These are phyloP conservation scores for Conticribra weissflogii DNA, from an alignment of 108 stramenopile genomes.

Conservation along the genomic window DNA sequence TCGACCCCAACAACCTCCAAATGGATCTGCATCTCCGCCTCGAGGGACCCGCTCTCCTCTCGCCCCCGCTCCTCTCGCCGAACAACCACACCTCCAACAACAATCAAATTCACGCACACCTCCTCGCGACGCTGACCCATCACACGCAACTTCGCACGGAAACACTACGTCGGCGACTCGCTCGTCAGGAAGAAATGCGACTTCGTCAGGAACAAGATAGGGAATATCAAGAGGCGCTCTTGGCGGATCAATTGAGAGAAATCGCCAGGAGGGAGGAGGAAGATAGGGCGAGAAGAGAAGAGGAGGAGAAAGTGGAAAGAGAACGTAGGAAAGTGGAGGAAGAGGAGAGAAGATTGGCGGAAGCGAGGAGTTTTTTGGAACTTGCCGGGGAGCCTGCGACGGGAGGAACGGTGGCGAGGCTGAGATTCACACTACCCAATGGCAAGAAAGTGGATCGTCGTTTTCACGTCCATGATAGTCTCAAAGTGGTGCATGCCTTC, in stretches of 20 bases:
- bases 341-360: constrained; percentile 53
- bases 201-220: constrained; percentile 81
- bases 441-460: constrained; percentile 80
- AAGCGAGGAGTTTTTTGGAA: constrained; percentile 45
- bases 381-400: constrained; percentile 23
- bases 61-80: too few species aligned
- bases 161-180: constrained; percentile 54
- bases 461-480: constrained; percentile 63
- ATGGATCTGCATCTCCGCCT: constrained; percentile 67
- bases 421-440: constrained; percentile 79
- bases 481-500: constrained; percentile 69
- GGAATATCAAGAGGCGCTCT: constrained; percentile 80
- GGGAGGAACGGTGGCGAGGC: constrained; percentile 48
- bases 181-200: constrained; percentile 71
- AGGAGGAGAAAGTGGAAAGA: constrained; percentile 47
- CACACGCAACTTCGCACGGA: constrained; percentile 58
- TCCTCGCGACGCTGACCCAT: constrained; percentile 53
- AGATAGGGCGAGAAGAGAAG: constrained; percentile 54
- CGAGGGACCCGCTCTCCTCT: constrained; percentile 59
- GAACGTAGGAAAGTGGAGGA: constrained; percentile 29
- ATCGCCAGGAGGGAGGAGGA: constrained; percentile 28
- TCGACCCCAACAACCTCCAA: constrained; percentile 9
- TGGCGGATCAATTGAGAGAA: constrained; percentile 66
- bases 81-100: constrained; percentile 43
- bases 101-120: constrained; percentile 47